Conservation (phyloP, 2,329 filamentous ascomycete species). For the Ophiostoma tasmaniense region DNA sequence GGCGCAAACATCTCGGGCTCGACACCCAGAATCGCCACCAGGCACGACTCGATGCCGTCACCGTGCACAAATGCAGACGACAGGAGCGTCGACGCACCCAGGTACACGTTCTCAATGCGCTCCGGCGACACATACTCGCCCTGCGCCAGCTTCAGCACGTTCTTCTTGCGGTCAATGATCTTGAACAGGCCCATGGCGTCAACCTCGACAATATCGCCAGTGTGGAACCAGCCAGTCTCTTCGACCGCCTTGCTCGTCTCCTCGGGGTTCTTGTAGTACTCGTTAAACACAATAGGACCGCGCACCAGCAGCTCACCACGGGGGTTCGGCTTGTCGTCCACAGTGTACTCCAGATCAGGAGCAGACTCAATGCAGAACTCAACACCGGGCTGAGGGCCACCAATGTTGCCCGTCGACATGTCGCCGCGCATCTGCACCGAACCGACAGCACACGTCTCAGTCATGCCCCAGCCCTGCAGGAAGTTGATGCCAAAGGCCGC, state of each 20-base stretch:
- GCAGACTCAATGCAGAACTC: slow-evolving; percentile 81
- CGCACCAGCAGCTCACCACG: slow-evolving; percentile 84
- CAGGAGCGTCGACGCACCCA: slow-evolving; percentile 70
- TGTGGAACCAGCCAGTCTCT: slow-evolving; percentile 92
- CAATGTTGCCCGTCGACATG: slow-evolving; percentile 71
- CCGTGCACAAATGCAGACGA: slow-evolving; percentile 84
- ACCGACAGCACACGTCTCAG: slow-evolving; percentile 78
- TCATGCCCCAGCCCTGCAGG: slow-evolving; percentile 84
- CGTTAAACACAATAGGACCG: slow-evolving; percentile 69
- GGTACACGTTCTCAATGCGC: slow-evolving; percentile 89
- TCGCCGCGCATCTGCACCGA: slow-evolving; percentile 64
- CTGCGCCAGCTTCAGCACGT: slow-evolving; percentile 95
- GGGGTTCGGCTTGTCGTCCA: slow-evolving; percentile 79
- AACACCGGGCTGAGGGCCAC: slow-evolving; percentile 54
- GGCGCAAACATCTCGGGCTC: slow-evolving; percentile 75
- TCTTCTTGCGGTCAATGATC: slow-evolving; percentile 96
- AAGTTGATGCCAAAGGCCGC: slow-evolving; percentile 73
- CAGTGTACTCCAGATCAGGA: slow-evolving; percentile 87
- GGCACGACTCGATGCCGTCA: slow-evolving; percentile 68
- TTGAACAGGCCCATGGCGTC: slow-evolving; percentile 80
- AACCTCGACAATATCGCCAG: slow-evolving; percentile 80
- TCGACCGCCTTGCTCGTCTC: slow-evolving; percentile 80
- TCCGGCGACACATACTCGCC: slow-evolving; percentile 98
- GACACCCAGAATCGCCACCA: slow-evolving; percentile 83
- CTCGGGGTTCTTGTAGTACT: slow-evolving; percentile 83